phyloP scores from a whole-genome alignment of 2,329 filamentous ascomycete genomes.

The Stachybotrys echinatus region DNA sequence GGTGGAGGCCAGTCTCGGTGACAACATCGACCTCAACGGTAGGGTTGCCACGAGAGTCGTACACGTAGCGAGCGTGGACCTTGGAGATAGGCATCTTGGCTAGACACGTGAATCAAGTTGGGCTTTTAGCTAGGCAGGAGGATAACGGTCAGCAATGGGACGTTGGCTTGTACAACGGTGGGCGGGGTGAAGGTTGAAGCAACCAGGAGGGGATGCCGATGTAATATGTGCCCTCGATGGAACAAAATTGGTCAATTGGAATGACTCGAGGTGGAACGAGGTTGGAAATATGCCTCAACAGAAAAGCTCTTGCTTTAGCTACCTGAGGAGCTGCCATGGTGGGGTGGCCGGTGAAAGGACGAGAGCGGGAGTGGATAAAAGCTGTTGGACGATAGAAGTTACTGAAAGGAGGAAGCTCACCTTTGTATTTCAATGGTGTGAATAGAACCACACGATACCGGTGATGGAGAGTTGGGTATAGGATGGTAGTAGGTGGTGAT shows the following conservation, averaged over 20 bases:
- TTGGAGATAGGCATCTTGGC: conserved; percentile 82
- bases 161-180: background rate
- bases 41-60: conserved; percentile 97
- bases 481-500: conserved; percentile 10
- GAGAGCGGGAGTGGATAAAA: background rate
- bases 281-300: conserved; percentile 15
- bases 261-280: conserved; percentile 2
- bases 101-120: conserved; percentile 3
- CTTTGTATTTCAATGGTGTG: background rate
- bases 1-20: conserved; percentile 94
- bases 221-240: background rate
- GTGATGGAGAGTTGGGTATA: background rate
- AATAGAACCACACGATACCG: background rate
- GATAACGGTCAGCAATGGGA: background rate
- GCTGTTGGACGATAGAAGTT: background rate
- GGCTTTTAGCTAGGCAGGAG: background rate
- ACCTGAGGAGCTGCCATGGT: conserved; percentile 6
- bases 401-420: background rate
- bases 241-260: conserved; percentile 4
- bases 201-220: background rate
- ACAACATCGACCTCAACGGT: conserved; percentile 98
- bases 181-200: background rate
- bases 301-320: background rate
- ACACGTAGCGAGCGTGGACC: conserved; percentile 90
- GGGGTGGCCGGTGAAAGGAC: conserved; percentile 7